phyloP scores from a whole-genome alignment of 75 land plant genomes.

The Isoetes taiwanensis region DNA sequence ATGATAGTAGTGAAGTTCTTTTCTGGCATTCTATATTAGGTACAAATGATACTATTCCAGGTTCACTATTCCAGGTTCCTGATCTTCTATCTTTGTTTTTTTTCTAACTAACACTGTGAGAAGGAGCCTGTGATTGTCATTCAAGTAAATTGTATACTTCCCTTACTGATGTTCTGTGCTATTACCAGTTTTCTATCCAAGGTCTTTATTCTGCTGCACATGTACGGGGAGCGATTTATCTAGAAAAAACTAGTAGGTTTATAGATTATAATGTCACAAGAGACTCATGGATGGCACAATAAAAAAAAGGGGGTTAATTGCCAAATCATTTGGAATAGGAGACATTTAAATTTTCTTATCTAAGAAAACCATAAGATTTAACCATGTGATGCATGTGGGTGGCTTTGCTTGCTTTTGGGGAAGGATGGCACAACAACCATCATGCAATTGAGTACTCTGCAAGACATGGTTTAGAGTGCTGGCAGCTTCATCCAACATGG shows the following conservation, averaged over 20 bases:
- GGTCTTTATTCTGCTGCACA: background rate
- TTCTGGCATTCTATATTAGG: no score
- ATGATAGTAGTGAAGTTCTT: no score
- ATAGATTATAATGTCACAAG: background rate
- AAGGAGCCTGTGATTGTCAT: no score
- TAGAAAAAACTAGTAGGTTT: background rate
- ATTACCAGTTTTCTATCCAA: background rate
- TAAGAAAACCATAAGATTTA: background rate
- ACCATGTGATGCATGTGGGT: background rate
- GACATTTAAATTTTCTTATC: no score
- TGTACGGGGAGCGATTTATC: constrained; percentile 1
- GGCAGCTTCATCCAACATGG: background rate
- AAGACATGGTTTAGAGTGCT: constrained; percentile 5
- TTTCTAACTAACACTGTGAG: no score
- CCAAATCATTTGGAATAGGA: no score
- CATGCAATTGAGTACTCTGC: constrained; percentile 5
- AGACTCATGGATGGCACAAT: no score
- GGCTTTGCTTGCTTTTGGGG: constrained; percentile 5
- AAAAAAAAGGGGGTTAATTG: no score
- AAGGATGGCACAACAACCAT: constrained; percentile 8
- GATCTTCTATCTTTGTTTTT: no score
- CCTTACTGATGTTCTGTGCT: background rate
- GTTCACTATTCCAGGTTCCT: no score
- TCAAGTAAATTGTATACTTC: background rate
- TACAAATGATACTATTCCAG: no score